A percentile compares a stretch with the other conserved stretches of the same genome.
Conservation (phyloP, 2,329 filamentous ascomycete genomes). For the Biscogniauxia marginata region DNA sequence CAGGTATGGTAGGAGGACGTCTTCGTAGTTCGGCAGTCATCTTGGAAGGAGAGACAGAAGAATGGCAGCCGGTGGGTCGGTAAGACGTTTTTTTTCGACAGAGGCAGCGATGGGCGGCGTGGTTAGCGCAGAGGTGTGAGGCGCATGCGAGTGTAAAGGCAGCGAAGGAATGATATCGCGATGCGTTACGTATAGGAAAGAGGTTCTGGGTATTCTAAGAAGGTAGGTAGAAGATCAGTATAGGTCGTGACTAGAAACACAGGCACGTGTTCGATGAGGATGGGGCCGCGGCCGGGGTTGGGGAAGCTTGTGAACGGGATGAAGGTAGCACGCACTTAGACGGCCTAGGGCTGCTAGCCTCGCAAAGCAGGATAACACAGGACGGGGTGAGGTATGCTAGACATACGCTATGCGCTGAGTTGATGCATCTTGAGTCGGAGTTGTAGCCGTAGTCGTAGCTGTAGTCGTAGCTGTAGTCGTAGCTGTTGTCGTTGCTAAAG, state of each 20-base stretch:
- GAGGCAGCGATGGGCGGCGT: neutral
- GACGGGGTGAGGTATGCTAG: too few relatives aligned
- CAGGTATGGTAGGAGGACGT: constrained; percentile 22
- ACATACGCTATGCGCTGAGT: too few relatives aligned
- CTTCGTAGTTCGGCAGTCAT: constrained; percentile 40
- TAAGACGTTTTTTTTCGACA: neutral
- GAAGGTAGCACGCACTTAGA: too few relatives aligned
- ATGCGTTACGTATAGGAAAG: neutral
- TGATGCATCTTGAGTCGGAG: too few relatives aligned
- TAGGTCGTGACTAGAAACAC: neutral
- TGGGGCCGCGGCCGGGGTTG: neutral
- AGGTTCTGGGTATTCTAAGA: neutral
- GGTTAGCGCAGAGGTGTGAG: too few relatives aligned
- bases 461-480: too few relatives aligned
- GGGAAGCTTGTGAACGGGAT: neutral
- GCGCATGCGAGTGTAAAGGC: neutral
- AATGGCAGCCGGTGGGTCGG: neutral
- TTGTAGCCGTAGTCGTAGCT: too few relatives aligned
- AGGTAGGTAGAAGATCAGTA: neutral
- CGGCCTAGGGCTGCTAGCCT: too few relatives aligned
- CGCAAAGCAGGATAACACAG: too few relatives aligned
- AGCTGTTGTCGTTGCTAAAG: too few relatives aligned
- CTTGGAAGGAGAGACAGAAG: constrained; percentile 4
- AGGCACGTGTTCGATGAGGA: neutral
- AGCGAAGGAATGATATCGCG: neutral